Evolutionary conservation across 352 stramenopile genomes (phyloP), one percentile per base, ranked within the genome.

Genomic region (Plasmopara viticola): DNA sequence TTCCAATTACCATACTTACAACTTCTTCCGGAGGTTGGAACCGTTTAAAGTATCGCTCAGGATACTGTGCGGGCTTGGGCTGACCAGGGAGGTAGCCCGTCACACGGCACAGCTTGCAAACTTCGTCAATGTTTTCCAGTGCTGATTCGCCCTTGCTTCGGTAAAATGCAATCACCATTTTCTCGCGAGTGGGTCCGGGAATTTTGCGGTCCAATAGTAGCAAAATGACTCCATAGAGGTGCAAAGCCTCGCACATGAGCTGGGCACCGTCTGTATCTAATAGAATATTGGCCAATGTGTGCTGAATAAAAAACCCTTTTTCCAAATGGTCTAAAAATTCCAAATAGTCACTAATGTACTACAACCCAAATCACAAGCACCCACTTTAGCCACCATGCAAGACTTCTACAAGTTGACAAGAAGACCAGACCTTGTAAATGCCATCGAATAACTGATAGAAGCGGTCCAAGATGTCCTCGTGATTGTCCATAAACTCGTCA

Each of bases 161-260:
- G 44, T 86, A 94, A 49, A 88, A 91, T 29, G 84, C 84, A 38
- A 94, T 85, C 34, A 98, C 87, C 63, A 98, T 88, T 43, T 95
- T 86, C 72, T 98, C 94, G 31, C 94, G 83, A 30, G 87, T 84
- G 6, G 77, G 72, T 2, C 84, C 86, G 0, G 82, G 90, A 35
- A 98, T 90, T 51, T 94, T 92, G 41, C 84, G 80, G 48, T 98
- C 94, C 43, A 98, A 63, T n/a, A 97, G 62, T 17, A 98, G 63
- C 41, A 98, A 73, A 58, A 98, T 97, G 37, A 96, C 86, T 46
- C 92, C 94, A 54, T 97, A 97, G n/a, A 98, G 78, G 56, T 96
- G 97, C 35, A 97, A 63, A 18, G 90, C 89, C 56, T 98, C 94
- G 58, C 84, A 95, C 70, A 98, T 85, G 53, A 98, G 83, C 53